phyloP scores from a whole-genome alignment of 768 basidiomycete species.

The Clitopilus hobsonii region DNA sequence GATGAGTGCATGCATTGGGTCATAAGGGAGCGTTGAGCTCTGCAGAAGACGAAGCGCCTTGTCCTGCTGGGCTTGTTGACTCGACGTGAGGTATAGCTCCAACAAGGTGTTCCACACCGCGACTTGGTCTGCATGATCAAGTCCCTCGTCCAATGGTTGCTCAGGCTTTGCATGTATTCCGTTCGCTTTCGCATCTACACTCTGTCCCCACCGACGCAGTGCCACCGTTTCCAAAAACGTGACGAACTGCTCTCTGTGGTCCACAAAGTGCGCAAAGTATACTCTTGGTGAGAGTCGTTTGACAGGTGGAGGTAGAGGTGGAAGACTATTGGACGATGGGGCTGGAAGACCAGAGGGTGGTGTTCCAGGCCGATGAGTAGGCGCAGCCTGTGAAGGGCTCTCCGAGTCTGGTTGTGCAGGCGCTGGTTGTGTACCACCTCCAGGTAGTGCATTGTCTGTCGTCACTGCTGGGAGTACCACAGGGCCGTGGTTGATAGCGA shows the following conservation, averaged over 20 bases:
- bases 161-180: slow-evolving; percentile 7
- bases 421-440: background rate
- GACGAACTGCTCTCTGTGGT: slow-evolving; percentile 79
- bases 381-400: slow-evolving; percentile 38
- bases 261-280: slow-evolving; percentile 94
- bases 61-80: slow-evolving; percentile 21
- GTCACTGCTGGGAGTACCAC: slow-evolving; percentile 34
- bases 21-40: slow-evolving; percentile 65
- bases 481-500: slow-evolving; percentile 63
- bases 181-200: slow-evolving; percentile 25
- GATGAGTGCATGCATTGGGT: slow-evolving; percentile 90
- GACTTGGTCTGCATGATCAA: slow-evolving; percentile 58
- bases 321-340: slow-evolving; percentile 24
- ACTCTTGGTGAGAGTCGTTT: slow-evolving; percentile 74
- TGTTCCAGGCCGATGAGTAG: slow-evolving; percentile 30
- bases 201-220: slow-evolving; percentile 73
- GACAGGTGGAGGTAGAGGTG: slow-evolving; percentile 23
- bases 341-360: slow-evolving; percentile 17
- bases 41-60: slow-evolving; percentile 75
- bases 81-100: slow-evolving; percentile 80
- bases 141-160: slow-evolving; percentile 36
- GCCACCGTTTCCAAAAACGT: slow-evolving; percentile 89
- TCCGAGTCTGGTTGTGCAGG: background rate
- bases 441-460: slow-evolving; percentile 31
- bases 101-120: slow-evolving; percentile 95